Percentiles rank a stretch among this genome's conserved stretches.
Evolutionary conservation across 2,329 filamentous ascomycete species (phyloP).

Genomic region (Emergomyces pasteurianus): DNA sequence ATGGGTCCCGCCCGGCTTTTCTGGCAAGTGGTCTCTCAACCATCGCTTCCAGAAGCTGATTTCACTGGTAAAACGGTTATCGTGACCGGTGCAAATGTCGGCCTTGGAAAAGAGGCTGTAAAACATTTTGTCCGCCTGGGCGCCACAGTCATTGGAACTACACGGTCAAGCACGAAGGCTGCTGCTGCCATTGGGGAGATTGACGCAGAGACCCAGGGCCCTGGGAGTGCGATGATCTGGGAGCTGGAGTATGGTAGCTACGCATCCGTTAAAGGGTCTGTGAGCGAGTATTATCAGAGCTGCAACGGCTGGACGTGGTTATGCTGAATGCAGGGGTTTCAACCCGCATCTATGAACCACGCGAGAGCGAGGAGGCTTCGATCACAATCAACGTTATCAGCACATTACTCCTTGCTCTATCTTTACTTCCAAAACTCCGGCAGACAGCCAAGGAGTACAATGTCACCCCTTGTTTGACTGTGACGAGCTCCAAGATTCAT

Average conservation of each 20-base stretch:
- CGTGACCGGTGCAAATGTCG: conserved; percentile 27
- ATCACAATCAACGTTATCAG: conserved; percentile 42
- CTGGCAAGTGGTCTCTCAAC: not conserved
- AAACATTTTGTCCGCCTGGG: conserved; percentile 24
- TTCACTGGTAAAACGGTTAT: conserved; percentile 22
- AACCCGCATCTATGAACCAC: conserved; percentile 16
- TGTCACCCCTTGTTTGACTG: conserved; percentile 4
- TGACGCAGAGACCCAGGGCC: conserved; percentile 10
- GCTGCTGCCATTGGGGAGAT: conserved; percentile 21
- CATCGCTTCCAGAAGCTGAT: not conserved
- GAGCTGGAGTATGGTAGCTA: conserved; percentile 23
- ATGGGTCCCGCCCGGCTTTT: not conserved
- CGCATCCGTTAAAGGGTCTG: conserved; percentile 21
- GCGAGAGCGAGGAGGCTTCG: conserved; percentile 34
- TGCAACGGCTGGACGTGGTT: conserved; percentile 24
- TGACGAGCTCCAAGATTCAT: conserved; percentile 12
- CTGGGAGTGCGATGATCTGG: conserved; percentile 14
- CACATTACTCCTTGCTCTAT: conserved; percentile 35
- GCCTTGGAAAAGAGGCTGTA: conserved; percentile 28
- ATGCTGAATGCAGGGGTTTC: conserved; percentile 30
- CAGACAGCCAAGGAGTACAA: not conserved
- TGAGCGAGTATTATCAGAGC: conserved; percentile 11
- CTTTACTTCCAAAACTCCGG: not conserved
- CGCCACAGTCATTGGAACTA: conserved; percentile 26
- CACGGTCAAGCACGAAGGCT: conserved; percentile 21